Evolutionary conservation across 352 stramenopile genomes (phyloP).

Genomic region (Pythium brassicae): DNA sequence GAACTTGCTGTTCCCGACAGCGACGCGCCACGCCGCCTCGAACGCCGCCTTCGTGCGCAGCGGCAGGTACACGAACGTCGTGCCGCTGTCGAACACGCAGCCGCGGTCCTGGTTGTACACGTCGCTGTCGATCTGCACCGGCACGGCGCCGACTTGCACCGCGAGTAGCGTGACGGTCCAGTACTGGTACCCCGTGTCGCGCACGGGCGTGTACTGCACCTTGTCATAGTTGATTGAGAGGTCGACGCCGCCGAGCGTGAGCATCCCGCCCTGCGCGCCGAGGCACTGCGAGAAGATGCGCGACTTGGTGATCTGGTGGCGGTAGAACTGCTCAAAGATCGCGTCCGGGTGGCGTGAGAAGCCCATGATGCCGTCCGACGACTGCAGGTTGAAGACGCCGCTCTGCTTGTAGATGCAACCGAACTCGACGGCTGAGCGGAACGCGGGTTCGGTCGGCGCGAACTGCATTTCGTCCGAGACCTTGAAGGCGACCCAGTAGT

Average conservation of each 20-base stretch:
- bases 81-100: conserved; percentile 77
- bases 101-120: conserved; percentile 64
- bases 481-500: conserved; percentile 90
- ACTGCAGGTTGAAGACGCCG: conserved; percentile 89
- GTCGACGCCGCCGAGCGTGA: conserved; percentile 91
- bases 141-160: conserved; percentile 32
- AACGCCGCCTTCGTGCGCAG: conserved; percentile 30
- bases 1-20: conserved; percentile 31
- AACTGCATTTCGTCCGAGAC: conserved; percentile 71
- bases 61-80: conserved; percentile 77
- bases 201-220: conserved; percentile 87
- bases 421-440: conserved; percentile 79
- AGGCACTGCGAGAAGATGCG: conserved; percentile 95
- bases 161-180: conserved; percentile 67
- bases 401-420: conserved; percentile 92
- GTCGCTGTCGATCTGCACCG: conserved; percentile 25
- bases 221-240: conserved; percentile 52
- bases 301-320: conserved; percentile 67
- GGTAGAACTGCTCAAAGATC: conserved; percentile 90
- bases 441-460: conserved; percentile 7
- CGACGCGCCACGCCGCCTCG: conserved; percentile 37
- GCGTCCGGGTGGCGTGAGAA: conserved; percentile 90
- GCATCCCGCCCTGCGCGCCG: conserved; percentile 74
- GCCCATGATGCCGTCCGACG: conserved; percentile 97
- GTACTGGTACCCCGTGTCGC: conserved; percentile 71